Evolutionary conservation across 2,329 filamentous ascomycete genomes (phyloP).

Genomic region (Cordyceps tenuipes): DNA sequence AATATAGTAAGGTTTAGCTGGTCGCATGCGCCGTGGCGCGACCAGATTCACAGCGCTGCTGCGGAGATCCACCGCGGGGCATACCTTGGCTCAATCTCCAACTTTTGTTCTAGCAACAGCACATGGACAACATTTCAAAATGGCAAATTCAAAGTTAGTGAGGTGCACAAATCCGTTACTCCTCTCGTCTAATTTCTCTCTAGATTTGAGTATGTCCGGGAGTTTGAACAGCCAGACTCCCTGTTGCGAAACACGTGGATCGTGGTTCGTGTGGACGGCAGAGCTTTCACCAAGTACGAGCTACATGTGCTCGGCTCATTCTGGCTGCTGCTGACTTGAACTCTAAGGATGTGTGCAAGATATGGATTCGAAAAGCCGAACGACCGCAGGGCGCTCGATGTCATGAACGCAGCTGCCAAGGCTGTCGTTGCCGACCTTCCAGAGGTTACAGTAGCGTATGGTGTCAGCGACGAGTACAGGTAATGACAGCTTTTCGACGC

Average conservation of each 20-base stretch:
- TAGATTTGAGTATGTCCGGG: conserved; percentile 89
- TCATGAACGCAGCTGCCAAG: conserved; percentile 92
- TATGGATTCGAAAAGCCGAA: conserved; percentile 90
- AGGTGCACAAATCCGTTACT: conserved; percentile 13
- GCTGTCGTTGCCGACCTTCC: conserved; percentile 75
- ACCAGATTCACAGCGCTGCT: conserved; percentile 8
- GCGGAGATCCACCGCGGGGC: conserved; percentile 11
- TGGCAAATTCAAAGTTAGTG: conserved; percentile 48
- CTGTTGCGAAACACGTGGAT: conserved; percentile 92
- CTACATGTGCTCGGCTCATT: not conserved
- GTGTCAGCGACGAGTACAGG: conserved; percentile 91
- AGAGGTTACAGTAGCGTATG: conserved; percentile 82
- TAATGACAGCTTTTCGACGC: conserved; percentile 23
- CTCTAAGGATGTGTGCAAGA: conserved; percentile 63
- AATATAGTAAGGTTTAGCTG: not conserved
- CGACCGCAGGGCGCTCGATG: conserved; percentile 73
- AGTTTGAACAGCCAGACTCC: conserved; percentile 74
- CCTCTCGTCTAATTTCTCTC: not conserved
- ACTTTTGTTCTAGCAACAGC: not conserved
- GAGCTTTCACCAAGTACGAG: conserved; percentile 83
- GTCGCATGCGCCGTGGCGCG: not conserved
- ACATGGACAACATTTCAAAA: conserved; percentile 1
- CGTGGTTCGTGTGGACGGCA: conserved; percentile 85
- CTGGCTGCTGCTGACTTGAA: not conserved
- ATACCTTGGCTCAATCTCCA: not conserved